These are phyloP conservation scores for Aspergillus ochraceus DNA, from an alignment of 2,329 filamentous ascomycete species.

Conservation along the genomic window DNA sequence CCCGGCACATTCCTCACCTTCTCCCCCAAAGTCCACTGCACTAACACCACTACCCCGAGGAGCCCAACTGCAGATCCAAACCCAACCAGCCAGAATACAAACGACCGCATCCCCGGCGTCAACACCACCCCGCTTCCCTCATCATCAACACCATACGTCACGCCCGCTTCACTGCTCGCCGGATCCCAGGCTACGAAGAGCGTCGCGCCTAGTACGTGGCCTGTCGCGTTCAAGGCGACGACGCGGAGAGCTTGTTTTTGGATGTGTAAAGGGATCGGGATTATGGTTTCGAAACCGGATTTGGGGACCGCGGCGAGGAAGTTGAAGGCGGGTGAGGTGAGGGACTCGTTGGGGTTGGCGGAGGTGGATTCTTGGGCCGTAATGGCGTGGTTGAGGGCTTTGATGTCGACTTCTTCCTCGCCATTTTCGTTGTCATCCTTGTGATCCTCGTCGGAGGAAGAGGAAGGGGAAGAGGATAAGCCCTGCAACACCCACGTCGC, in stretches of 20 bases:
- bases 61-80: slow-evolving; percentile 3
- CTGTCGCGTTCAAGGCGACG: slow-evolving; percentile 22
- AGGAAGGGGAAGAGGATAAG: neutral
- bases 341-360: neutral
- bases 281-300: slow-evolving; percentile 29
- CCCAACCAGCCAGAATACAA: slow-evolving; percentile 5
- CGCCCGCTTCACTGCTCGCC: slow-evolving; percentile 11
- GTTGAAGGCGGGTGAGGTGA: slow-evolving; percentile 4
- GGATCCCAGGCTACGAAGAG: slow-evolving; percentile 22
- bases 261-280: slow-evolving; percentile 20
- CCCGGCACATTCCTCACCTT: too few relatives aligned
- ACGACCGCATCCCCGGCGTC: neutral
- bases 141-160: slow-evolving; percentile 5
- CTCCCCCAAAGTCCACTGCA: too few relatives aligned
- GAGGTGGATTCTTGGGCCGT: neutral
- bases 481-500: slow-evolving; percentile 30
- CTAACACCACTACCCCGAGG: neutral
- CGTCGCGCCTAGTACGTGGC: slow-evolving; percentile 21
- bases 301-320: slow-evolving; percentile 25
- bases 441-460: neutral
- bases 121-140: neutral
- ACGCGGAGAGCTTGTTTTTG: slow-evolving; percentile 19
- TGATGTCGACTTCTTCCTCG: neutral
- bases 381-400: neutral
- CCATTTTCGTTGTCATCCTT: neutral